Evolutionary conservation across 2,329 filamentous ascomycete species (phyloP).

Genomic region (Fusarium xyrophilum): DNA sequence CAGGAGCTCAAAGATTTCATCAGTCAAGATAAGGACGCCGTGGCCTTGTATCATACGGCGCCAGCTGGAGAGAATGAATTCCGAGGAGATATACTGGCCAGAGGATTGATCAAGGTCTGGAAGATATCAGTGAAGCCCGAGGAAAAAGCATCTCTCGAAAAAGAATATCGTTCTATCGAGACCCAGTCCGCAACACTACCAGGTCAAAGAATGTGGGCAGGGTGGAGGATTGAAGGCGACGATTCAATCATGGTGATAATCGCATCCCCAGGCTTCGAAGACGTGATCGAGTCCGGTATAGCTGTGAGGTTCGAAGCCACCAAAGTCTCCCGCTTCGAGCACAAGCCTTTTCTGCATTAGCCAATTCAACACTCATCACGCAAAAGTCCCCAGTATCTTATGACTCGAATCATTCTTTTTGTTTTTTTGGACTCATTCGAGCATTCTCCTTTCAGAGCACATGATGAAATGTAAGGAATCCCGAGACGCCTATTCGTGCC

Average conservation of each 20-base stretch:
- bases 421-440: slow-evolving; percentile 49
- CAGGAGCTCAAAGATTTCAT: slow-evolving; percentile 46
- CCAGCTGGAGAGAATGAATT: slow-evolving; percentile 42
- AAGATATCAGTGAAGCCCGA: slow-evolving; percentile 44
- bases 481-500: slow-evolving; percentile 62
- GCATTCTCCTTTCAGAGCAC: slow-evolving; percentile 50
- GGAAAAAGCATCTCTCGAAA: slow-evolving; percentile 45
- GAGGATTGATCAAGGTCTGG: slow-evolving; percentile 47
- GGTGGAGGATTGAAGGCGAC: slow-evolving; percentile 52
- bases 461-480: slow-evolving; percentile 61
- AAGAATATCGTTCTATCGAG: slow-evolving; percentile 46
- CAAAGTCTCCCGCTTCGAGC: slow-evolving; percentile 33
- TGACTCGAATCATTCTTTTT: slow-evolving; percentile 48
- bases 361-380: slow-evolving; percentile 22
- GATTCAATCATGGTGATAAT: slow-evolving; percentile 51
- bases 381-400: slow-evolving; percentile 3
- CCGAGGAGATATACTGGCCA: slow-evolving; percentile 36
- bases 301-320: slow-evolving; percentile 28
- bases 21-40: slow-evolving; percentile 41
- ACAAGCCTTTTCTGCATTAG: slow-evolving; percentile 39
- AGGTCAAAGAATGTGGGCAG: slow-evolving; percentile 47
- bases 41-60: slow-evolving; percentile 53
- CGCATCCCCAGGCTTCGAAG: slow-evolving; percentile 47
- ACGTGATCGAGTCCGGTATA: slow-evolving; percentile 44
- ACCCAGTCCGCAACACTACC: slow-evolving; percentile 42